Evolutionary conservation across 2,329 filamentous ascomycete genomes (phyloP), one percentile per base, ranked within the genome.

Genomic region (Fusarium sp.): DNA sequence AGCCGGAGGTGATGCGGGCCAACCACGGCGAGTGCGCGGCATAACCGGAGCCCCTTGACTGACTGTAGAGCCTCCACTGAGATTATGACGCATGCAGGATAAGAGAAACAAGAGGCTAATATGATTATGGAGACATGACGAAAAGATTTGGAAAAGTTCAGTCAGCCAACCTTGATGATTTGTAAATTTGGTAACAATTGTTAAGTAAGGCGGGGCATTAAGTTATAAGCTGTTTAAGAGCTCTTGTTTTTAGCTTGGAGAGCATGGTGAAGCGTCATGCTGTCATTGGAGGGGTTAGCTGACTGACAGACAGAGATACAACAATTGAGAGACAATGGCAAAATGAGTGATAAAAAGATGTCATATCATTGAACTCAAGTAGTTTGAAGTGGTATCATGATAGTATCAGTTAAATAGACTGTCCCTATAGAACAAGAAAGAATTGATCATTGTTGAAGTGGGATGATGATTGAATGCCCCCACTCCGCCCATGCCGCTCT

Each of bases 381-480:
- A 41, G 14, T 24, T 7, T 11, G 12, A 54, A 59, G 42, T 52
- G 66, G 58, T 31, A 58, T 70, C 74, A 76, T 76, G 72, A 73
- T 63, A 66, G 26, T 28, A 54, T 59, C 47, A 51, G 49, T 42
- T 20, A 35, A 47, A 47, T 47, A 65, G 48, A 70, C 61, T 63
- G 45, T 26, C 44, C 24, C 44, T 48, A 26, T 35, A 47, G 31
- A 58, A 47, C 41, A 58, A 48, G 41, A 48, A n/a, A 52, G 24
- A 55, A 55, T n/a, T 28, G 14, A 28, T 41, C 18, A 24, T 51
- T 22, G 22, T 24, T 63, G 48, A 55, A 31, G 75, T 78, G 75
- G 76, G 66, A 76, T 78, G 65, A 67, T 77, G 72, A 63, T 65
- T 76, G 66, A 60, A 51, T 74, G 68, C 66, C 75, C 75, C 76